phyloP scores from a whole-genome alignment of 768 basidiomycete genomes.

The Russula vinacea region DNA sequence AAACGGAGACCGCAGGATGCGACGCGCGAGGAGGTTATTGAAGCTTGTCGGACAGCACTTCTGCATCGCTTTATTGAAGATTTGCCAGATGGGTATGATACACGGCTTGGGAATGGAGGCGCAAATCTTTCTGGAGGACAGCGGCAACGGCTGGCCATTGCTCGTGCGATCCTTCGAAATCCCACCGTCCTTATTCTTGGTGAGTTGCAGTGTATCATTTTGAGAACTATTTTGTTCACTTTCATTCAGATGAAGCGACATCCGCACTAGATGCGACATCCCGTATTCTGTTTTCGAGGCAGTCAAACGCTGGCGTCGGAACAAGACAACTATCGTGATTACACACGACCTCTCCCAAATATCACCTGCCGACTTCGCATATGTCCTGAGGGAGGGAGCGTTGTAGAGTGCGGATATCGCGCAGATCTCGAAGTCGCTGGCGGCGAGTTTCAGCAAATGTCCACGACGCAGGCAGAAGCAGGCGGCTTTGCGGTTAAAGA shows the following conservation, averaged over 20 bases:
- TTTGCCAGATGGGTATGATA: constrained; percentile 88
- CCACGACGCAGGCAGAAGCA: constrained; percentile 50
- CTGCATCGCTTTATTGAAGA: constrained; percentile 83
- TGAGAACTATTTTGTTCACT: constrained; percentile 5
- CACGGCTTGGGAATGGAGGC: constrained; percentile 69
- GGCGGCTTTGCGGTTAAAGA: constrained; percentile 51
- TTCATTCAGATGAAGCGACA: constrained; percentile 65
- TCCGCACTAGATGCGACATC: constrained; percentile 85
- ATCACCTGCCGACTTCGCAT: constrained; percentile 73
- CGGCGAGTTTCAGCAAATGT: constrained; percentile 74
- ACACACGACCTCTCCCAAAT: constrained; percentile 95
- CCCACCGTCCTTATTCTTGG: constrained; percentile 89
- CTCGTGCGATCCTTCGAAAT: constrained; percentile 78
- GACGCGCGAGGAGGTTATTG: constrained; percentile 65
- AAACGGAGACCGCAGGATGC: constrained; percentile 48
- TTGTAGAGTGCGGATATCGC: constrained; percentile 87
- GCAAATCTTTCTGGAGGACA: constrained; percentile 87
- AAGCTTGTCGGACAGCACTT: constrained; percentile 79
- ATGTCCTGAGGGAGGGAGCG: constrained; percentile 80
- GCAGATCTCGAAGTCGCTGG: constrained; percentile 62
- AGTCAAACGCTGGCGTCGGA: constrained; percentile 61
- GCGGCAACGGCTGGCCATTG: constrained; percentile 85
- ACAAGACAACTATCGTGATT: constrained; percentile 88
- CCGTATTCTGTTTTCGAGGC: constrained; percentile 81
- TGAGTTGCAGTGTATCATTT: constrained; percentile 40